Conservation (phyloP, 2,329 filamentous ascomycete species). For the Aurifilum marmelostoma region DNA sequence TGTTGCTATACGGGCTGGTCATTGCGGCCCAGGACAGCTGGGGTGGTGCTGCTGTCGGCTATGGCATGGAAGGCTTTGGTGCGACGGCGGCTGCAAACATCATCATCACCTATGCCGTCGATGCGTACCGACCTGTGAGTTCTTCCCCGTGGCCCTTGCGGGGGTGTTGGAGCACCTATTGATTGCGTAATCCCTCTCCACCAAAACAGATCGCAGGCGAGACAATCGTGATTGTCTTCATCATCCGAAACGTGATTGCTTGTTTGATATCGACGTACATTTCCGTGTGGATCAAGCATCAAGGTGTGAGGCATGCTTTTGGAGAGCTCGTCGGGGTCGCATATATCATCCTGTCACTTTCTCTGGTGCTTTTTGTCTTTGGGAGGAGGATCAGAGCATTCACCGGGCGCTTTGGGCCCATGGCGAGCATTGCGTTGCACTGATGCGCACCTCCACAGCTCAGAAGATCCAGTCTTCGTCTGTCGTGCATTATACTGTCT, state of each 20-base stretch:
- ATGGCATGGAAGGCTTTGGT: slow-evolving; percentile 38
- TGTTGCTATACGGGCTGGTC: slow-evolving; percentile 38
- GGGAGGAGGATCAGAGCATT: slow-evolving; percentile 5
- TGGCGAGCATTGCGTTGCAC: slow-evolving; percentile 1
- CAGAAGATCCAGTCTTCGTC: background rate
- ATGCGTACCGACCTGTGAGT: slow-evolving; percentile 32
- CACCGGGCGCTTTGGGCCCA: slow-evolving; percentile 15
- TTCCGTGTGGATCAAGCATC: slow-evolving; percentile 32
- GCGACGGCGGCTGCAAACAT: slow-evolving; percentile 37
- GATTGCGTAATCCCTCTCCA: background rate
- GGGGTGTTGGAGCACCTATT: background rate
- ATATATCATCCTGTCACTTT: slow-evolving; percentile 18
- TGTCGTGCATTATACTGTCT: background rate
- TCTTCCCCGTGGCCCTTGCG: background rate
- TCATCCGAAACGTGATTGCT: slow-evolving; percentile 36
- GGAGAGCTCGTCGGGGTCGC: slow-evolving; percentile 33
- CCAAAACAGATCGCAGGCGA: slow-evolving; percentile 33
- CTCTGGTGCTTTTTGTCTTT: slow-evolving; percentile 7
- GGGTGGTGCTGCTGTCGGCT: slow-evolving; percentile 29
- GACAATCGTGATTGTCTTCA: slow-evolving; percentile 36
- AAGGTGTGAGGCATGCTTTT: slow-evolving; percentile 32
- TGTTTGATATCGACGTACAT: slow-evolving; percentile 35
- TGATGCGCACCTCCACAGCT: background rate
- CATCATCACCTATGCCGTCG: slow-evolving; percentile 36
- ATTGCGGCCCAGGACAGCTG: slow-evolving; percentile 28